These are phyloP conservation scores for Phoenix roebelenii DNA, from an alignment of 176 grass and related monocot species.

Conservation along the genomic window DNA sequence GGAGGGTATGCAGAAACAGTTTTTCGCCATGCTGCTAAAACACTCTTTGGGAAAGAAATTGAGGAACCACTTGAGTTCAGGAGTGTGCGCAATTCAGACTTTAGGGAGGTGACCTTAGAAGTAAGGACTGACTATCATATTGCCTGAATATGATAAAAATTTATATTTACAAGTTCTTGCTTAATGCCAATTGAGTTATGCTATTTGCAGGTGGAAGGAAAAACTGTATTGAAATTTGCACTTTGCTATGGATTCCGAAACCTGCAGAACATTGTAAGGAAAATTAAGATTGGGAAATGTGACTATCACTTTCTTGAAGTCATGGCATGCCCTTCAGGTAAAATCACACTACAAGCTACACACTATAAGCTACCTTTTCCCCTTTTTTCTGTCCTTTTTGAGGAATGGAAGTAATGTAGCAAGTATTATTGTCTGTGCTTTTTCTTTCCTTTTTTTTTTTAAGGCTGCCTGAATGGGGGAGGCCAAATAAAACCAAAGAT, in stretches of 20 bases:
- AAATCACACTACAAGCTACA: too few relatives aligned
- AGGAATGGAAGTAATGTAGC: too few relatives aligned
- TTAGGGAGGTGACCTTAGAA: slow-evolving; percentile 63
- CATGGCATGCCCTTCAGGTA: slow-evolving; percentile 99
- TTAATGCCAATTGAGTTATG: slow-evolving; percentile 1
- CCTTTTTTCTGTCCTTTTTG: background rate
- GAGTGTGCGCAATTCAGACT: slow-evolving; percentile 78
- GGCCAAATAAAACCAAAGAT: slow-evolving; percentile 87
- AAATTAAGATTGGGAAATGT: slow-evolving; percentile 88
- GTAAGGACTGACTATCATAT: slow-evolving; percentile 1
- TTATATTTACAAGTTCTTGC: background rate
- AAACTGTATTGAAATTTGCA: slow-evolving; percentile 83
- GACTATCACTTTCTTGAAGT: slow-evolving; percentile 97
- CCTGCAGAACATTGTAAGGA: slow-evolving; percentile 86
- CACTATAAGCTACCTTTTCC: too few relatives aligned
- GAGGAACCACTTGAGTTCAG: slow-evolving; percentile 60
- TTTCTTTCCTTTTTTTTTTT: background rate
- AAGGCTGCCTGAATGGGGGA: slow-evolving; percentile 89
- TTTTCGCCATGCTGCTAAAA: slow-evolving; percentile 60
- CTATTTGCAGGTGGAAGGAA: slow-evolving; percentile 63
- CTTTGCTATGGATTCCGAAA: slow-evolving; percentile 97
- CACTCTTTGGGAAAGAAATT: slow-evolving; percentile 65
- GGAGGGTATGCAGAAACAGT: slow-evolving; percentile 88
- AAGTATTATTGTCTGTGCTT: too few relatives aligned
- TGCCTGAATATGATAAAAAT: background rate